Conservation (phyloP, 176 grass and related monocot genomes). For the Lolium multiflorum region DNA sequence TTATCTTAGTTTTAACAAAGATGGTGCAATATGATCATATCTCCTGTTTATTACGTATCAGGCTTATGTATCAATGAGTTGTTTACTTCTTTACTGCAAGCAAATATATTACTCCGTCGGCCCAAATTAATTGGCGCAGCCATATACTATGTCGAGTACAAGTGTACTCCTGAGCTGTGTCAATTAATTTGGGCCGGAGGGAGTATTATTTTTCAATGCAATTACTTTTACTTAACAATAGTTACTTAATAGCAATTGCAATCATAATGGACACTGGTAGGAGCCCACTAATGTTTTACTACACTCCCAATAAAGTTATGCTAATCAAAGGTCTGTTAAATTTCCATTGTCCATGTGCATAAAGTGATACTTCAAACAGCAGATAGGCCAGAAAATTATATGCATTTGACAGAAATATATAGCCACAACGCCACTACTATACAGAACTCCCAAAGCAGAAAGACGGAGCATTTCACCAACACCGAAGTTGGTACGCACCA, state of each 20-base stretch:
- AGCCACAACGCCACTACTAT: neutral
- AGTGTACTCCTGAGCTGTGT: too few relatives aligned
- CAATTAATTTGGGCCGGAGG: too few relatives aligned
- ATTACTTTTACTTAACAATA: neutral
- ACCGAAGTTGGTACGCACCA: constrained; percentile 51
- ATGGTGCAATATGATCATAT: constrained; percentile 7
- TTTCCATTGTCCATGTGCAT: neutral
- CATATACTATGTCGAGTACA: too few relatives aligned
- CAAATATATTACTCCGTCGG: too few relatives aligned
- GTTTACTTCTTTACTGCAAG: neutral
- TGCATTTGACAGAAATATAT: constrained; percentile 28
- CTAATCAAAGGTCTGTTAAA: neutral
- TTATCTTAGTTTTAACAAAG: constrained; percentile 25
- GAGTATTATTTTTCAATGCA: neutral
- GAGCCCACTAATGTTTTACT: constrained; percentile 11
- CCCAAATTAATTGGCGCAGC: too few relatives aligned
- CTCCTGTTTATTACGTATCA: neutral
- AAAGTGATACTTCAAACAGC: neutral
- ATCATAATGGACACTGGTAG: constrained; percentile 4
- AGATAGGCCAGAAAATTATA: constrained; percentile 1
- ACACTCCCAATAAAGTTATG: constrained; percentile 1
- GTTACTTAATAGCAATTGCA: constrained; percentile 2
- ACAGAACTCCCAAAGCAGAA: constrained; percentile 46
- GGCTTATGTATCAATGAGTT: neutral
- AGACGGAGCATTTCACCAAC: constrained; percentile 42